A percentile compares a stretch with the other conserved stretches of the same genome.
Evolutionary conservation across 768 basidiomycete genomes (phyloP).

Genomic region (Lyophyllum atratum): DNA sequence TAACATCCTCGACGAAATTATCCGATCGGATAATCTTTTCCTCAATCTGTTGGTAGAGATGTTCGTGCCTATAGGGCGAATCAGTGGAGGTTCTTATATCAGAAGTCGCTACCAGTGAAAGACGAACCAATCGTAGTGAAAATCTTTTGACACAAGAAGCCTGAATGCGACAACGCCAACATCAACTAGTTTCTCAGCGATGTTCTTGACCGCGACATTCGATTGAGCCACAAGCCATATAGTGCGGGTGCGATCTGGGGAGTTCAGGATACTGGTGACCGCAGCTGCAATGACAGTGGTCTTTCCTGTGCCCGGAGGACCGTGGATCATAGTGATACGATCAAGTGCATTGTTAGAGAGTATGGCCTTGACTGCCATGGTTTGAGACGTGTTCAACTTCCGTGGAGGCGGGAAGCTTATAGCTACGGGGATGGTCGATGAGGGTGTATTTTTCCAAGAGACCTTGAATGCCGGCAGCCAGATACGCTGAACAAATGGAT

Average conservation of each 20-base stretch:
- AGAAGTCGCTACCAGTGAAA: not conserved
- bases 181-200: slow-evolving; percentile 66
- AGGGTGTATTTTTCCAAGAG: slow-evolving; percentile 12
- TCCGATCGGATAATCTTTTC: slow-evolving; percentile 51
- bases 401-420: slow-evolving; percentile 21
- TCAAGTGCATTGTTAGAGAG: slow-evolving; percentile 30
- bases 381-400: slow-evolving; percentile 37
- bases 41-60: slow-evolving; percentile 55
- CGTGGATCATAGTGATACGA: slow-evolving; percentile 40
- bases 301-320: slow-evolving; percentile 67
- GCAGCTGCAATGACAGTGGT: slow-evolving; percentile 61
- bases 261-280: slow-evolving; percentile 36
- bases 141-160: slow-evolving; percentile 64
- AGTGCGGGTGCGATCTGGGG: slow-evolving; percentile 26
- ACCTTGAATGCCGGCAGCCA: slow-evolving; percentile 28
- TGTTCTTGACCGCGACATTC: slow-evolving; percentile 81
- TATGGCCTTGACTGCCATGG: slow-evolving; percentile 32
- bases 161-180: slow-evolving; percentile 52
- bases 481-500: slow-evolving; percentile 36
- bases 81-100: not conserved
- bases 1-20: slow-evolving; percentile 21
- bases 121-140: slow-evolving; percentile 63
- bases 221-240: slow-evolving; percentile 75
- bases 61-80: slow-evolving; percentile 61
- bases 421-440: slow-evolving; percentile 4